Percentiles rank a stretch among this genome's conserved stretches.
Evolutionary conservation across 176 grass and related monocot species (phyloP).

Genomic region (Rhynchospora tenuis): DNA sequence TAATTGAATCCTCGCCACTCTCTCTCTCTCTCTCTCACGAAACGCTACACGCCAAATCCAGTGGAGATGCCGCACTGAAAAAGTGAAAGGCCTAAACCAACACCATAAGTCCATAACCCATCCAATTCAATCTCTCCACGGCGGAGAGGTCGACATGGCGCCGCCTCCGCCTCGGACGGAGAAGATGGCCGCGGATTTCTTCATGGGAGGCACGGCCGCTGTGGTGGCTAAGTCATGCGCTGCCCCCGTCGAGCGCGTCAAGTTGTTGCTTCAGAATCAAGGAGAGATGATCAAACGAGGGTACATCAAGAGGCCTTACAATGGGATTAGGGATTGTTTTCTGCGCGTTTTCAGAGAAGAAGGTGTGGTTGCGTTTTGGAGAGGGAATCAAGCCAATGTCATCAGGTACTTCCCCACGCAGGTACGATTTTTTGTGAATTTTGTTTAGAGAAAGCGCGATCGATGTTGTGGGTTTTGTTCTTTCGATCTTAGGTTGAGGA

Average conservation of each 20-base stretch:
- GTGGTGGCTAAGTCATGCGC: constrained; percentile 75
- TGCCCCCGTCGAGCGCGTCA: constrained; percentile 79
- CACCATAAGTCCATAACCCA: background rate
- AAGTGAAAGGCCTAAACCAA: constrained; percentile 6
- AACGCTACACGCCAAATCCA: background rate
- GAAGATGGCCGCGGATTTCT: constrained; percentile 64
- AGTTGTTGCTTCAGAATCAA: constrained; percentile 94
- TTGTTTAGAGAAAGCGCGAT: background rate
- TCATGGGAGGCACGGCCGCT: constrained; percentile 72
- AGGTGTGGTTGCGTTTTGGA: constrained; percentile 65
- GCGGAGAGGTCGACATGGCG: constrained; percentile 1
- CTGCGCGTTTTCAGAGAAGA: constrained; percentile 67
- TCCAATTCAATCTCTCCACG: too few species aligned
- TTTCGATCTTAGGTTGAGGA: background rate
- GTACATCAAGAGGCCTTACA: constrained; percentile 57
- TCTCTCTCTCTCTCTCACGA: background rate
- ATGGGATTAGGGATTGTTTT: constrained; percentile 57
- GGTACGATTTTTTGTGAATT: constrained; percentile 17
- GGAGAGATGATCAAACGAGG: constrained; percentile 74
- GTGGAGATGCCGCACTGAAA: background rate
- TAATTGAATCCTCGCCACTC: background rate
- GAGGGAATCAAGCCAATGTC: constrained; percentile 93
- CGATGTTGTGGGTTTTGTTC: background rate
- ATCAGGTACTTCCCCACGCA: constrained; percentile 93
- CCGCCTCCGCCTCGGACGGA: constrained; percentile 15